Evolutionary conservation across 2,329 filamentous ascomycete species (phyloP).

Genomic region (Talaromyces piceae): DNA sequence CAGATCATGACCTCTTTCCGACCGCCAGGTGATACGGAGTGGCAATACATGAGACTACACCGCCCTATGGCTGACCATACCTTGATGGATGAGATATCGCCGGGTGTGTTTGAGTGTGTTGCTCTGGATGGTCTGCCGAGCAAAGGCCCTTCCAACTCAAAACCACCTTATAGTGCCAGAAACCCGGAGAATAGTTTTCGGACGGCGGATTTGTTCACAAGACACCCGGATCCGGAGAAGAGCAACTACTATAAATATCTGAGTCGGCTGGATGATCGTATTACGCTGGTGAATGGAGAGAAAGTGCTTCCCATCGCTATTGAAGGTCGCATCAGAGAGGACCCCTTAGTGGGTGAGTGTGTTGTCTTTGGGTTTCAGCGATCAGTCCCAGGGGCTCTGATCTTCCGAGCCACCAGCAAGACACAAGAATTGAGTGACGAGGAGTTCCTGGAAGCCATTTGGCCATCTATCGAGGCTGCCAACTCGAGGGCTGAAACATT

Average conservation of each 20-base stretch:
- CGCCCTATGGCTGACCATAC: slow-evolving; percentile 37
- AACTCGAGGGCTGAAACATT: slow-evolving; percentile 48
- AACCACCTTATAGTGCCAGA: not conserved
- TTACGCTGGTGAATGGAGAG: slow-evolving; percentile 15
- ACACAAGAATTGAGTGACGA: slow-evolving; percentile 35
- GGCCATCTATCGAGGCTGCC: slow-evolving; percentile 44
- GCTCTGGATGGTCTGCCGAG: slow-evolving; percentile 31
- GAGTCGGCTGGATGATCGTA: slow-evolving; percentile 12
- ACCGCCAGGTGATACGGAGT: slow-evolving; percentile 46
- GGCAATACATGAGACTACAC: slow-evolving; percentile 52
- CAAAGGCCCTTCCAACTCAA: slow-evolving; percentile 35
- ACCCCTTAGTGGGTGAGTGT: slow-evolving; percentile 9
- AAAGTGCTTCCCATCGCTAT: slow-evolving; percentile 17
- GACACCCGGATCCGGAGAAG: slow-evolving; percentile 39
- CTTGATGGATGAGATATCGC: slow-evolving; percentile 28
- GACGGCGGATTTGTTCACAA: slow-evolving; percentile 43
- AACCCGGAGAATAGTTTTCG: slow-evolving; percentile 42
- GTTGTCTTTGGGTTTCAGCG: slow-evolving; percentile 14
- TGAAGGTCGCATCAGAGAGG: slow-evolving; percentile 10
- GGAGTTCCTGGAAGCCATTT: slow-evolving; percentile 43
- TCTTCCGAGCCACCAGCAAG: slow-evolving; percentile 46
- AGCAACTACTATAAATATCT: slow-evolving; percentile 11
- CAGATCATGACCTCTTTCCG: slow-evolving; percentile 56
- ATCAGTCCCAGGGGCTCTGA: slow-evolving; percentile 22
- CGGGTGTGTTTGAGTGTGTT: slow-evolving; percentile 31